Conservation (phyloP, 2,329 filamentous ascomycete species). For the Amesomyces nigricolor region DNA sequence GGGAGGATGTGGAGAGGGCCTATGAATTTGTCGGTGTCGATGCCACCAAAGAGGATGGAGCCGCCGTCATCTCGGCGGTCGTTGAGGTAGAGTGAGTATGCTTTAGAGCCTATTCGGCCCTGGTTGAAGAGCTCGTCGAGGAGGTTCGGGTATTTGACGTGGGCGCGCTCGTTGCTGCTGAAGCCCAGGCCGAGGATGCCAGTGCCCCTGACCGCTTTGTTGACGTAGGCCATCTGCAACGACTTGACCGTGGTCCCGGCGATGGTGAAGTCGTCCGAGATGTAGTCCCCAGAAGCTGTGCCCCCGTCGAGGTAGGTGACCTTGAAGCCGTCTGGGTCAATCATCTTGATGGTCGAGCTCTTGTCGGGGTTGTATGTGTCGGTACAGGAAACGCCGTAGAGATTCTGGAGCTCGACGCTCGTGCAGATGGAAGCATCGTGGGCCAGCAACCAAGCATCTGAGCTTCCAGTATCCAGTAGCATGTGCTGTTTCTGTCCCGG, state of each 20-base stretch:
- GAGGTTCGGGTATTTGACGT: slow-evolving; percentile 49
- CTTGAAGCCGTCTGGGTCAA: slow-evolving; percentile 43
- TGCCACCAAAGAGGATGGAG: slow-evolving; percentile 62
- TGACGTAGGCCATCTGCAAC: slow-evolving; percentile 53
- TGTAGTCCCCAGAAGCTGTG: slow-evolving; percentile 51
- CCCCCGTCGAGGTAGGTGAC: slow-evolving; percentile 58
- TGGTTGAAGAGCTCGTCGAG: slow-evolving; percentile 59
- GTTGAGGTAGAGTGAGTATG: slow-evolving; percentile 63
- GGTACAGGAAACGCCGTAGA: slow-evolving; percentile 33
- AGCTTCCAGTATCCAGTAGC: slow-evolving; percentile 58
- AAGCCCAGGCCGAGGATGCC: slow-evolving; percentile 58
- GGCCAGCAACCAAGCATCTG: slow-evolving; percentile 54
- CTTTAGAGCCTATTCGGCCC: slow-evolving; percentile 55
- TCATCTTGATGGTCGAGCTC: slow-evolving; percentile 45
- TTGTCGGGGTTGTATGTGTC: slow-evolving; percentile 40
- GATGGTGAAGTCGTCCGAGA: slow-evolving; percentile 51
- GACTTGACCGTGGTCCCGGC: slow-evolving; percentile 43
- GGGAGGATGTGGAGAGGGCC: slow-evolving; percentile 52
- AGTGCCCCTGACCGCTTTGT: slow-evolving; percentile 42
- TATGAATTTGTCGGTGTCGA: slow-evolving; percentile 61
- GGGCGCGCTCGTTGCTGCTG: slow-evolving; percentile 43
- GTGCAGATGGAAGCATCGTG: slow-evolving; percentile 37
- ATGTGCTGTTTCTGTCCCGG: slow-evolving; percentile 50
- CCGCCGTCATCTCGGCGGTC: slow-evolving; percentile 52
- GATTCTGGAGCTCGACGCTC: slow-evolving; percentile 31